These are phyloP conservation scores for Xylona heveae DNA, from an alignment of 495 filamentous ascomycete species.

Conservation along the genomic window DNA sequence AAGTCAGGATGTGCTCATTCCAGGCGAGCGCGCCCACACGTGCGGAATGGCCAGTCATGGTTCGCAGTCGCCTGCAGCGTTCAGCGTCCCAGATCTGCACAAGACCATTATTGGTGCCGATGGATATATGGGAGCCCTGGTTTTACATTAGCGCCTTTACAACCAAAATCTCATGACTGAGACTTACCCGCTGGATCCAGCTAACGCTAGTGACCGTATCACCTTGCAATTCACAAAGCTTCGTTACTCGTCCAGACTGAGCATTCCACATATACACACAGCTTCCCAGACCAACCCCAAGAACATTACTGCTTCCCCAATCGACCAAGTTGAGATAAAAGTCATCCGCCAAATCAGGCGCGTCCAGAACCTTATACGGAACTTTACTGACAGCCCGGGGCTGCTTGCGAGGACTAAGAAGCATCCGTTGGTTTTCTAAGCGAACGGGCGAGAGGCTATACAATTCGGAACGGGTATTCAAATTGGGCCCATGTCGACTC, in stretches of 20 bases:
- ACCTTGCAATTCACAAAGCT: conserved; percentile 79
- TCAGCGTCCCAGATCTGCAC: conserved; percentile 98
- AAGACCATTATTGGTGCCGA: conserved; percentile 80
- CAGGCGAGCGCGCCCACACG: conserved; percentile 83
- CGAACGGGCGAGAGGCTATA: conserved; percentile 87
- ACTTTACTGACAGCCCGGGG: conserved; percentile 84
- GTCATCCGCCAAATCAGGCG: conserved; percentile 86
- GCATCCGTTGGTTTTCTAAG: conserved; percentile 73
- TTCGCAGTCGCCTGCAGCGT: conserved; percentile 59
- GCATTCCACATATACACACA: conserved; percentile 99
- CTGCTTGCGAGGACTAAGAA: conserved; percentile 71
- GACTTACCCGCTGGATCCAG: conserved; percentile 69
- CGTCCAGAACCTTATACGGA: conserved; percentile 92
- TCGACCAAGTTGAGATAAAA: conserved; percentile 96
- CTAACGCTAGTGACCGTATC: conserved; percentile 91
- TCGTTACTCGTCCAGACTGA: conserved; percentile 62
- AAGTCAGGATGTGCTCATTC: conserved; percentile 95
- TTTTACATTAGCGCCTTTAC: conserved; percentile 1
- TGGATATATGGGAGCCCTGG: conserved; percentile 79
- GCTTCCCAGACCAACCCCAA: conserved; percentile 77
- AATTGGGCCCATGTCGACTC: conserved; percentile 60
- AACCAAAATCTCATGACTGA: no score
- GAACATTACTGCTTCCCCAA: conserved; percentile 87
- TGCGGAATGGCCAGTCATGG: conserved; percentile 89
- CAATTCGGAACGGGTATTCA: conserved; percentile 73